Conservation (phyloP, 73 alveolate genomes). For the Stentor coeruleus region DNA sequence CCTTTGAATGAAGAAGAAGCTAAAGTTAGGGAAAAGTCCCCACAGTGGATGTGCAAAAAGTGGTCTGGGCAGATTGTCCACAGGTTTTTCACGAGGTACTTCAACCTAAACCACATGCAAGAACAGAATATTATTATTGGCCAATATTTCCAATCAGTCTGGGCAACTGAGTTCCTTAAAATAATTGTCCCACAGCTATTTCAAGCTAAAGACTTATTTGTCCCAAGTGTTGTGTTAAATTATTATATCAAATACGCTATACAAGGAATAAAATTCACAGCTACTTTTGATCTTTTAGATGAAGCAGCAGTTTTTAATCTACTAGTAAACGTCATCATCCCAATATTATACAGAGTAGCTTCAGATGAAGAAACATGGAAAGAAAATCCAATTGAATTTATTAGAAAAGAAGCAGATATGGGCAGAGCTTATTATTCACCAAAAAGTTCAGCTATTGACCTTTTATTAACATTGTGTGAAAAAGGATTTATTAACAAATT, state of each 20-base stretch:
- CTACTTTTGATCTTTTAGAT: background rate
- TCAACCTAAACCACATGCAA: background rate
- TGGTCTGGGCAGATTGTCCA: background rate
- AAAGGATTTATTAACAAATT: background rate
- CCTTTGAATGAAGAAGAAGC: background rate
- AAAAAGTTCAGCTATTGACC: background rate
- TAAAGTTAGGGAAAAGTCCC: background rate
- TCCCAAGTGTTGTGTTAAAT: background rate
- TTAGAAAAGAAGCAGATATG: background rate
- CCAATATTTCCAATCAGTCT: background rate
- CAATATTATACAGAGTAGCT: background rate
- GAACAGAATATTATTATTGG: background rate
- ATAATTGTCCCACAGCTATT: background rate
- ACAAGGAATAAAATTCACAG: background rate
- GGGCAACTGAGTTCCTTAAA: background rate
- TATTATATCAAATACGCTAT: no score
- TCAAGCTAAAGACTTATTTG: background rate
- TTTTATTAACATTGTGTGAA: background rate
- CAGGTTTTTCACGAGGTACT: background rate
- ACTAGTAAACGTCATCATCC: background rate
- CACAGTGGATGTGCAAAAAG: conserved; percentile 1
- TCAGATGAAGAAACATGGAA: background rate
- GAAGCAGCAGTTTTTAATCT: background rate
- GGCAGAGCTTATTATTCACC: background rate
- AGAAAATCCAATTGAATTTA: background rate